Conservation (phyloP, 495 filamentous ascomycete genomes). For the Choiromyces venosus region DNA sequence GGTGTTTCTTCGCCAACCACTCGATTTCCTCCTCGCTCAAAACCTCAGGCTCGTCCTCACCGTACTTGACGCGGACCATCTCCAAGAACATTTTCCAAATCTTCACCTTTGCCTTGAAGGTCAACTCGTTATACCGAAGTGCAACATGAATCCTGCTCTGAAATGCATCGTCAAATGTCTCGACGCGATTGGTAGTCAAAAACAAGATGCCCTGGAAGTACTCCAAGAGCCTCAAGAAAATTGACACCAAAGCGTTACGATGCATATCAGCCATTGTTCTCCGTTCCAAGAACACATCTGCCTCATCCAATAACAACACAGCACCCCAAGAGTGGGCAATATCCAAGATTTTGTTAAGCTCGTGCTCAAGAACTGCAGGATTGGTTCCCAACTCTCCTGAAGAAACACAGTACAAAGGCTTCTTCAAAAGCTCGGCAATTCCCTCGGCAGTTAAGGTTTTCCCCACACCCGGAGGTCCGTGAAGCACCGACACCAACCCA, state of each 20-base stretch:
- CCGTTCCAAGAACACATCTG: constrained; percentile 62
- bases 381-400: constrained; percentile 67
- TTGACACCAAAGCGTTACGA: constrained; percentile 49
- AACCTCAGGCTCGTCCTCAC: constrained; percentile 29
- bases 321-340: constrained; percentile 71
- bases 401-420: constrained; percentile 66
- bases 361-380: constrained; percentile 56
- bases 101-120: constrained; percentile 65
- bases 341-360: constrained; percentile 65
- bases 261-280: constrained; percentile 49
- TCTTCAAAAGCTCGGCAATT: constrained; percentile 63
- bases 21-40: constrained; percentile 56
- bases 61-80: constrained; percentile 39
- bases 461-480: constrained; percentile 66
- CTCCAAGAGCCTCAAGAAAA: constrained; percentile 48
- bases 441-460: constrained; percentile 71
- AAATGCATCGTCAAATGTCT: constrained; percentile 62
- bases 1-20: constrained; percentile 57
- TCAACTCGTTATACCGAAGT: constrained; percentile 73
- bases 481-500: constrained; percentile 66
- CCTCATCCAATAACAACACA: constrained; percentile 59
- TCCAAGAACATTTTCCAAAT: constrained; percentile 85
- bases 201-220: constrained; percentile 79
- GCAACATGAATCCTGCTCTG: constrained; percentile 60
- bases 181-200: constrained; percentile 72